Evolutionary conservation across 495 filamentous ascomycete genomes (phyloP), one percentile per base, ranked within the genome.

Genomic region (Talaromyces thailandensis): DNA sequence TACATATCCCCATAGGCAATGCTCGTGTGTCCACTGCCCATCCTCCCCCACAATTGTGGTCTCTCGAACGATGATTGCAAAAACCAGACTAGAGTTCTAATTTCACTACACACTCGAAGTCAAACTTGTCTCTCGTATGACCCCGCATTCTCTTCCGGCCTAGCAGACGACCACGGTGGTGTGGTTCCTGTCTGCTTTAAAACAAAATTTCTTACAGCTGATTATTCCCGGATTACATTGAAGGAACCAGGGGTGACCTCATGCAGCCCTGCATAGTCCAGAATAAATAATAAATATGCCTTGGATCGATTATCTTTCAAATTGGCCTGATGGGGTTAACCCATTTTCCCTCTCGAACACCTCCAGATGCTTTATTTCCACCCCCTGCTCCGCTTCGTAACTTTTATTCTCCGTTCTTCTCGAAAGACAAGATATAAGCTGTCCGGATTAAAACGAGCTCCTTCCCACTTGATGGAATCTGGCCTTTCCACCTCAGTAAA

Each of bases 261-360:
- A 77, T 77, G 75, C 64, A 69, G 29, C 63, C 43, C 43, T 48
- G 43, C 43, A 18, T 48, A 48, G 43, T 12, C 43, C 43, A 48
- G 21, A 21, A 48, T n/a, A 48, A 7, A 18, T 48, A 18, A 21
- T 8, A 12, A 21, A 48, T 48, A 12, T 48, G 43, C 43, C 43
- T 21, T 21, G n/a, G 7, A 18, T 21, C 11, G 6, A 18, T 7
- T 18, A 21, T 8, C 9, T 45, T 48, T 48, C 43, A 16, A 6
- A 48, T 21, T 23, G 43, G 43, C 43, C n/a, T 48, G n/a, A 48
- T 48, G 18, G n/a, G 6, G n/a, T n/a, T 48, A 37, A 37, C 11
- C 37, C 43, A 48, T 48, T 48, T 21, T n/a, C 2, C n/a, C 43
- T 48, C 43, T 48, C 43, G 43, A 48, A 23, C 43, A 48, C 43